Evolutionary conservation across 164 flowering plant species (phyloP), one percentile per base, ranked within the genome.

Genomic region (Macadamia tetraphylla): DNA sequence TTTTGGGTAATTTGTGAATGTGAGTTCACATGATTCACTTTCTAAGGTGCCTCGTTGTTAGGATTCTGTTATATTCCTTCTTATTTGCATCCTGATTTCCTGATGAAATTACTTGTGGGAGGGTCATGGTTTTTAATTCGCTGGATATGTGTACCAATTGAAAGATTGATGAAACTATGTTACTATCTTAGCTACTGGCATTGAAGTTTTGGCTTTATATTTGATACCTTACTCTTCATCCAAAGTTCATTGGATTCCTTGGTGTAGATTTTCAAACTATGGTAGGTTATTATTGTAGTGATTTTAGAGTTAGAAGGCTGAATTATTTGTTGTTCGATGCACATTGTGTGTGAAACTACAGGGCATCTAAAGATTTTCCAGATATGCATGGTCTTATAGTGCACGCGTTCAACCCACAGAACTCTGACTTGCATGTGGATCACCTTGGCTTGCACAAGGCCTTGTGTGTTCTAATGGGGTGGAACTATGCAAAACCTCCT

Each of bases 391-490:
- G 78, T 75, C 89, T 92, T 73, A 75, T 92, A 44, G 84, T 90
- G 91, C 99, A 95, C 67, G 74, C 90, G n/a, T 90, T 83, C 90
- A 82, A 82, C 82, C 80, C 88, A 62, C 88, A 87, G 58, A 81
- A 66, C 71, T 79, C 85, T 65, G 91, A 84, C 65, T 75, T 73
- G 75, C 84, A 73, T 66, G 81, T 80, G 73, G 94, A 90, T 74
- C 99, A 94, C 78, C 81, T 92, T 79, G 99, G 94, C 70, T 87
- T 94, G 14, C 99, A 94, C 77, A 92, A 88, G 82, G 97, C 98
- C 69, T 77, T 92, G 44, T 94, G 98, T 82, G 84, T 87, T 68
- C 78, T 92, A 43, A 89, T 87, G 99, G 96, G 99, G 35, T 94
- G 99, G 99, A 87, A 87, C 78, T 86, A 75, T 73, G 67, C 71